Evolutionary conservation across 495 filamentous ascomycete species (phyloP).

Genomic region (Tetracladium setigerum): DNA sequence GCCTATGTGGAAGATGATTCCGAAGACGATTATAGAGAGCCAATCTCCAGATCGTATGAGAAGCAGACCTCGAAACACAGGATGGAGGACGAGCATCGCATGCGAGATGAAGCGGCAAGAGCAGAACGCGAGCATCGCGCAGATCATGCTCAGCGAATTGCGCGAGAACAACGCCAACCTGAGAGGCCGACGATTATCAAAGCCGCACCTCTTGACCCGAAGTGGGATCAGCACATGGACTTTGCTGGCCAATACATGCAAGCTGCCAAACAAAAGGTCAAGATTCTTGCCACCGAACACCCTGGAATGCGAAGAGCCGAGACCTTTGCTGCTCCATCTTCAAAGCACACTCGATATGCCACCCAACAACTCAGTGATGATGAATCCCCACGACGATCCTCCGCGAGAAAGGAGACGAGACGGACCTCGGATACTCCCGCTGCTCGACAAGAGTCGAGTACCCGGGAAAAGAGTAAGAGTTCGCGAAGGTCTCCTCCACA

Average conservation of each 20-base stretch:
- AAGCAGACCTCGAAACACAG: constrained; percentile 15
- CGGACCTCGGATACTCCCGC: constrained; percentile 14
- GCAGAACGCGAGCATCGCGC: not conserved
- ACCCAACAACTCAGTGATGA: constrained; percentile 16
- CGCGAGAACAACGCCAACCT: not conserved
- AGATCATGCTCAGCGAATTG: not conserved
- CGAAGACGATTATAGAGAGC: constrained; percentile 22
- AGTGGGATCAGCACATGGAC: constrained; percentile 17
- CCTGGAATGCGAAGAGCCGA: constrained; percentile 15
- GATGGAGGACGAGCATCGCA: constrained; percentile 12
- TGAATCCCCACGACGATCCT: constrained; percentile 20
- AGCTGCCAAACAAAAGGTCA: constrained; percentile 13
- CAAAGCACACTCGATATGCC: constrained; percentile 13
- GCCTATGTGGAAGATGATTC: constrained; percentile 28
- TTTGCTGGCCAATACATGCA: constrained; percentile 19
- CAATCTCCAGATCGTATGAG: constrained; percentile 5
- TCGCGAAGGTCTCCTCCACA: constrained; percentile 4
- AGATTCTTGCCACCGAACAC: not conserved
- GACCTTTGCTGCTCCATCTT: constrained; percentile 11
- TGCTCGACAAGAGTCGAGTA: constrained; percentile 11
- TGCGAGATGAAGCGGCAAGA: constrained; percentile 10
- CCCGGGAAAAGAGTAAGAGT: constrained; percentile 1
- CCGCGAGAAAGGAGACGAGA: constrained; percentile 6
- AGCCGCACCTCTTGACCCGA: constrained; percentile 10
- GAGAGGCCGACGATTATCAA: constrained; percentile 2